These are phyloP conservation scores for Claviceps paspali DNA, from an alignment of 2,329 filamentous ascomycete genomes.

Conservation along the genomic window DNA sequence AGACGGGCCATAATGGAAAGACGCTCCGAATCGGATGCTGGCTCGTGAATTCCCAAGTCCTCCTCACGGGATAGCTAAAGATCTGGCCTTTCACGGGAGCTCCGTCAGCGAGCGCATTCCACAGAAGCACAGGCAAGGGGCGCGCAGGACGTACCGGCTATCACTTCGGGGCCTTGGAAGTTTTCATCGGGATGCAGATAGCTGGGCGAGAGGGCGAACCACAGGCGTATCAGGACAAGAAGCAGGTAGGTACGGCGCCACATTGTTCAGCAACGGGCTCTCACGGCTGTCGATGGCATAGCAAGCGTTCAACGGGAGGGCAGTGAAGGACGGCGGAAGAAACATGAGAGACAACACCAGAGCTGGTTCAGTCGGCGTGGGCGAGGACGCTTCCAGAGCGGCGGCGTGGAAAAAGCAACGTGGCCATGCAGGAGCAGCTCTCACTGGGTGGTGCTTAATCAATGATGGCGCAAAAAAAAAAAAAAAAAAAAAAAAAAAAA, in stretches of 20 bases:
- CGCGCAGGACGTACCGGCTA: constrained; percentile 55
- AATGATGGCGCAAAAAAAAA: too few species aligned
- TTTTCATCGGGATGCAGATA: constrained; percentile 98
- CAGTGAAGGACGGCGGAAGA: background rate
- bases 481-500: too few species aligned
- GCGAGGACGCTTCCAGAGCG: constrained; percentile 5
- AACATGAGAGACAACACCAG: constrained; percentile 9
- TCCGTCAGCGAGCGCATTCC: background rate
- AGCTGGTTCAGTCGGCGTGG: constrained; percentile 1
- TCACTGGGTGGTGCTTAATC: background rate
- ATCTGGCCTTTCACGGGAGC: constrained; percentile 82
- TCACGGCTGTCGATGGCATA: constrained; percentile 8
- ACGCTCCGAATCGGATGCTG: constrained; percentile 82
- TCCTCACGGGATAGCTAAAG: constrained; percentile 76
- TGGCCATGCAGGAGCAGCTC: background rate
- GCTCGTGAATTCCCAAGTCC: constrained; percentile 93
- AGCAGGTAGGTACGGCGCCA: constrained; percentile 83
- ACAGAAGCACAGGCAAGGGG: background rate
- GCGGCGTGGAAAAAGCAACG: constrained; percentile 2
- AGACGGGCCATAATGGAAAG: constrained; percentile 91
- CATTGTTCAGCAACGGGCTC: constrained; percentile 36
- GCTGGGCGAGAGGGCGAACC: constrained; percentile 86
- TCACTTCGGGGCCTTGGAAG: constrained; percentile 95
- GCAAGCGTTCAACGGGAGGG: constrained; percentile 14
- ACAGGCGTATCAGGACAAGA: constrained; percentile 73